phyloP scores from a whole-genome alignment of 371 early-diverging fungal genomes.

The Syncephalastrum contaminatum region DNA sequence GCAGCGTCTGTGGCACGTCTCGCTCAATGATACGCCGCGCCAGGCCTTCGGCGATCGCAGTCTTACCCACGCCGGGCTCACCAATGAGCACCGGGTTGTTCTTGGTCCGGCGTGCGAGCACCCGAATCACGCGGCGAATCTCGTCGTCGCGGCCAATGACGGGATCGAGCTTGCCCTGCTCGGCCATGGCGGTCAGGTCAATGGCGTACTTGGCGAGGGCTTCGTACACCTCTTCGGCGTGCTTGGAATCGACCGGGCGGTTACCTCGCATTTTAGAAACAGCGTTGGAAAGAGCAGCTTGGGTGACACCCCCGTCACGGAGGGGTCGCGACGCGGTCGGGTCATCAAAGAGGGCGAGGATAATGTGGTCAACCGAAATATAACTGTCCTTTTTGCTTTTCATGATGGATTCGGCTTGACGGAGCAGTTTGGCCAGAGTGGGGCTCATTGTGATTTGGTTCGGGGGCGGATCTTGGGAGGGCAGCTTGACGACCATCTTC shows the following conservation, averaged over 20 bases:
- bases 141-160: slow-evolving; percentile 74
- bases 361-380: slow-evolving; percentile 83
- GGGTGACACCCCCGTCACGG: slow-evolving; percentile 66
- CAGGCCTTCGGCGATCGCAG: slow-evolving; percentile 56
- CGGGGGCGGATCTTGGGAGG: slow-evolving; percentile 88
- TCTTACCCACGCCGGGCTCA: slow-evolving; percentile 68
- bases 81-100: slow-evolving; percentile 91
- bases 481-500: slow-evolving; percentile 71
- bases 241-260: slow-evolving; percentile 76
- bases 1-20: slow-evolving; percentile 72
- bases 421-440: slow-evolving; percentile 61
- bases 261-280: slow-evolving; percentile 82
- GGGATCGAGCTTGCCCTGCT: slow-evolving; percentile 63
- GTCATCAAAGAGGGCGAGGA: slow-evolving; percentile 76
- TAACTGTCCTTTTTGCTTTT: slow-evolving; percentile 82
- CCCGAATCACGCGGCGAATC: slow-evolving; percentile 74
- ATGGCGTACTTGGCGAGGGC: slow-evolving; percentile 93
- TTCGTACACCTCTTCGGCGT: slow-evolving; percentile 79
- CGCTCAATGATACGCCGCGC: slow-evolving; percentile 78
- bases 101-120: slow-evolving; percentile 76
- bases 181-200: slow-evolving; percentile 77
- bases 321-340: slow-evolving; percentile 57
- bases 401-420: slow-evolving; percentile 69
- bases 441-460: slow-evolving; percentile 65
- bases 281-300: slow-evolving; percentile 69